Conservation (phyloP, 305 asterid genomes). For the Fraxinus nigra region DNA sequence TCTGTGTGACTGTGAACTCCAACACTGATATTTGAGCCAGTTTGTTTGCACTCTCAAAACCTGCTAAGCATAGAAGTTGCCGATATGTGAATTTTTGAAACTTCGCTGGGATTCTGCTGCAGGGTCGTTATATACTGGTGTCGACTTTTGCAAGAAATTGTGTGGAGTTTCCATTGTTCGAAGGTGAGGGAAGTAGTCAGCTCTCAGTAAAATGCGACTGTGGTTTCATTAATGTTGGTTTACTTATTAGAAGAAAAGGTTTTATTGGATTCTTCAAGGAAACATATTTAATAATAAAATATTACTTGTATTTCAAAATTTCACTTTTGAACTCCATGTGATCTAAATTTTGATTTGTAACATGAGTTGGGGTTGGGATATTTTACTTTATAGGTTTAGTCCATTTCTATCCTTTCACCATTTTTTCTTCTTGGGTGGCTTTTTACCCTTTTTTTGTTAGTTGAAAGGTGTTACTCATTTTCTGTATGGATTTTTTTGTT, state of each 20-base stretch:
- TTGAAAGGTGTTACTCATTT: background rate
- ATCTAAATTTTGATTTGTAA: background rate
- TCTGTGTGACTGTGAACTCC: background rate
- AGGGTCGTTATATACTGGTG: slow-evolving; percentile 92
- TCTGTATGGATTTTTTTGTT: background rate
- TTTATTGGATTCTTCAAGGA: background rate
- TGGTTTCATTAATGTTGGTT: background rate
- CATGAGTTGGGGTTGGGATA: background rate
- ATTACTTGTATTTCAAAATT: background rate
- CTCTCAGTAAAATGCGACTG: background rate
- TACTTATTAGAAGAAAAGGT: background rate
- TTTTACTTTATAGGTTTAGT: background rate
- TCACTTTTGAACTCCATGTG: background rate
- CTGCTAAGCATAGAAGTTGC: slow-evolving; percentile 15
- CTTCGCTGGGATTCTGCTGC: slow-evolving; percentile 29
- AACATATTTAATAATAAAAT: background rate
- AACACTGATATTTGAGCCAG: background rate
- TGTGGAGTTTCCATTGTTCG: slow-evolving; percentile 96
- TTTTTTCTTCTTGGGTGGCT: background rate
- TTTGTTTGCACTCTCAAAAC: background rate
- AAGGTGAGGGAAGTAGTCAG: slow-evolving; percentile 33
- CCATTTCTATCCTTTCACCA: background rate
- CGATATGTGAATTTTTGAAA: slow-evolving; percentile 3
- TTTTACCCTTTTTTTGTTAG: background rate
- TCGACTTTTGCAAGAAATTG: slow-evolving; percentile 97